These are phyloP conservation scores for Agaricus subrufescens DNA, from an alignment of 768 basidiomycete genomes.

Conservation along the genomic window DNA sequence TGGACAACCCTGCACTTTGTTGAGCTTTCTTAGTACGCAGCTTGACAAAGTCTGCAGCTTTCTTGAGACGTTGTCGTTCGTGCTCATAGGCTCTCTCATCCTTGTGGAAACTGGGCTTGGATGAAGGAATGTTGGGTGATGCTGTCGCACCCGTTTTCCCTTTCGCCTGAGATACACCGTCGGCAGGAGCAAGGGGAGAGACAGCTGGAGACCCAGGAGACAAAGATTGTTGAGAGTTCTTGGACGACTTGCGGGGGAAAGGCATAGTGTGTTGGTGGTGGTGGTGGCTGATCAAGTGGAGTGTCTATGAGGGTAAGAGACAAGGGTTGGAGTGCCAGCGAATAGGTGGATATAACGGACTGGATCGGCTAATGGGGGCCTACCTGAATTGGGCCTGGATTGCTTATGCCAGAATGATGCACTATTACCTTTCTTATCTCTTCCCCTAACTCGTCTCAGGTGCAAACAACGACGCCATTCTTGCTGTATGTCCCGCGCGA, in stretches of 20 bases:
- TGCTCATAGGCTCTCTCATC: constrained; percentile 13
- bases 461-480: constrained; percentile 4
- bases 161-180: neutral
- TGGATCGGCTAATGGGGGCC: constrained; percentile 3
- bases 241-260: constrained; percentile 5
- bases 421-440: constrained; percentile 8
- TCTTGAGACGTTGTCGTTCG: constrained; percentile 14
- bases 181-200: neutral
- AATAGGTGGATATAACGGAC: constrained; percentile 8
- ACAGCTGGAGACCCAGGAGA: neutral
- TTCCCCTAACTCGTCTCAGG: constrained; percentile 2
- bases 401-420: neutral
- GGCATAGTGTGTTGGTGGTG: constrained; percentile 1
- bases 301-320: neutral
- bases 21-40: constrained; percentile 13
- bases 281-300: neutral
- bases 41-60: constrained; percentile 14
- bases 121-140: neutral
- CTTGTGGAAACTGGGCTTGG: constrained; percentile 2
- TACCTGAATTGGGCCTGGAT: neutral
- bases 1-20: constrained; percentile 2
- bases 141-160: neutral
- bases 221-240: neutral
- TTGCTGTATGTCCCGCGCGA: neutral
- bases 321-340: constrained; percentile 5